A percentile compares a stretch with the other conserved stretches of the same genome.
Conservation (phyloP, 1,284 basidiomycete species). For the Anthracocystis panici-leucophaei region DNA sequence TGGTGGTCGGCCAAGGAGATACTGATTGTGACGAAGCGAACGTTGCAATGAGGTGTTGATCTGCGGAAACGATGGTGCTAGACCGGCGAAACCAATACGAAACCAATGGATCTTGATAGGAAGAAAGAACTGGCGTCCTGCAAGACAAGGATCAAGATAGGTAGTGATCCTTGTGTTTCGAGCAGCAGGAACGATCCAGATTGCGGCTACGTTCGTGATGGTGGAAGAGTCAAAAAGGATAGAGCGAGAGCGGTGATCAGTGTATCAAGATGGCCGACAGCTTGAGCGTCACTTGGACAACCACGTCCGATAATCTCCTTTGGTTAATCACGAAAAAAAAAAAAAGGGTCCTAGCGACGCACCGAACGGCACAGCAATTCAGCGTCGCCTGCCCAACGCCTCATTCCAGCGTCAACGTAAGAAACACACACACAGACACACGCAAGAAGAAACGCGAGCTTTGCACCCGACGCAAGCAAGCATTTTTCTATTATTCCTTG, state of each 20-base stretch:
- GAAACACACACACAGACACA: background rate
- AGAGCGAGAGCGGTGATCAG: conserved; percentile 2
- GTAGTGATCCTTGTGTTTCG: conserved; percentile 18
- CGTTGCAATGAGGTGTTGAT: background rate
- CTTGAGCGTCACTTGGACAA: too few species aligned
- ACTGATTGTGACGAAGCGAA: too few species aligned
- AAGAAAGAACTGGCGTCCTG: conserved; percentile 29
- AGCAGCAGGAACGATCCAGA: conserved; percentile 37
- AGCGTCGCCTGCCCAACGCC: background rate
- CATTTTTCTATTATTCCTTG: too few species aligned
- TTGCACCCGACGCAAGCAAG: too few species aligned
- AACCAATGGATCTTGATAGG: background rate
- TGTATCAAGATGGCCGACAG: background rate
- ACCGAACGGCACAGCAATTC: background rate
- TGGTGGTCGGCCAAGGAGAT: background rate
- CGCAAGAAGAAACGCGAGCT: background rate
- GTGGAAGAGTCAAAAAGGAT: background rate
- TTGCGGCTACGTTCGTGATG: conserved; percentile 2
- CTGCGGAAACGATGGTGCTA: background rate
- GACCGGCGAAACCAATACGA: background rate
- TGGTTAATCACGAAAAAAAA: conserved; percentile 9
- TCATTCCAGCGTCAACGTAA: conserved; percentile 1
- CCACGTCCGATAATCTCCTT: background rate
- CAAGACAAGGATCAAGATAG: conserved; percentile 8
- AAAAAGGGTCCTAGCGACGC: conserved; percentile 9